phyloP scores from a whole-genome alignment of 2,329 filamentous ascomycete genomes.

The Alternaria panax region DNA sequence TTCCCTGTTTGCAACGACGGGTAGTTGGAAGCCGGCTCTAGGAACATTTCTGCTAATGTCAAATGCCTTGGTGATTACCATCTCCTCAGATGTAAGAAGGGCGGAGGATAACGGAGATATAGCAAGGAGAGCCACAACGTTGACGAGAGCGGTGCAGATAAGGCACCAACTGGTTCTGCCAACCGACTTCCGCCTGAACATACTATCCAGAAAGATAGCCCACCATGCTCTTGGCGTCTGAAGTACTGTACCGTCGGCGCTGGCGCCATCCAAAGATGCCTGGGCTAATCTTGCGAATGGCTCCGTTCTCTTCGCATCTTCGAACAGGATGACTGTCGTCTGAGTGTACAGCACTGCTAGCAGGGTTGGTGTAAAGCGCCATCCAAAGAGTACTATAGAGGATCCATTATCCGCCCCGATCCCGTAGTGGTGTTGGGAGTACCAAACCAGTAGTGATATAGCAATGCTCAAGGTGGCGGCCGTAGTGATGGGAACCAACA shows the following conservation, averaged over 20 bases:
- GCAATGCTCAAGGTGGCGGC: too few species aligned
- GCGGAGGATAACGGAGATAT: constrained; percentile 28
- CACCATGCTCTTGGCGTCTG: constrained; percentile 25
- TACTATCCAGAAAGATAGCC: constrained; percentile 13
- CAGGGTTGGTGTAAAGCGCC: constrained; percentile 33
- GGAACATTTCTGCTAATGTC: constrained; percentile 11
- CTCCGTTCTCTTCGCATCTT: constrained; percentile 31
- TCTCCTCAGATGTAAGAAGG: constrained; percentile 23
- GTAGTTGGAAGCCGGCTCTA: not conserved
- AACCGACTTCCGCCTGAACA: too few species aligned
- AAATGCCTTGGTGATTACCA: too few species aligned
- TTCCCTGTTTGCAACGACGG: constrained; percentile 11
- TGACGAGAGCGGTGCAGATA: constrained; percentile 11
- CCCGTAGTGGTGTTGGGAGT: constrained; percentile 16
- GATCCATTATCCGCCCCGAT: constrained; percentile 43
- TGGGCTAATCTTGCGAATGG: constrained; percentile 27
- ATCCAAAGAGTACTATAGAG: constrained; percentile 33
- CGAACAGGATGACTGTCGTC: constrained; percentile 26
- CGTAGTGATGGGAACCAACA: not conserved
- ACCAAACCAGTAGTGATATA: too few species aligned
- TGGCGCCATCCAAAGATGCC: constrained; percentile 15
- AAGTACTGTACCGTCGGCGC: constrained; percentile 20
- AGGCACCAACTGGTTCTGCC: constrained; percentile 20
- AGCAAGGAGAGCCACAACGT: constrained; percentile 14
- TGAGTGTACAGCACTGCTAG: constrained; percentile 32